phyloP scores from a whole-genome alignment of 805 yeast genomes.

The Lachancea cidri region DNA sequence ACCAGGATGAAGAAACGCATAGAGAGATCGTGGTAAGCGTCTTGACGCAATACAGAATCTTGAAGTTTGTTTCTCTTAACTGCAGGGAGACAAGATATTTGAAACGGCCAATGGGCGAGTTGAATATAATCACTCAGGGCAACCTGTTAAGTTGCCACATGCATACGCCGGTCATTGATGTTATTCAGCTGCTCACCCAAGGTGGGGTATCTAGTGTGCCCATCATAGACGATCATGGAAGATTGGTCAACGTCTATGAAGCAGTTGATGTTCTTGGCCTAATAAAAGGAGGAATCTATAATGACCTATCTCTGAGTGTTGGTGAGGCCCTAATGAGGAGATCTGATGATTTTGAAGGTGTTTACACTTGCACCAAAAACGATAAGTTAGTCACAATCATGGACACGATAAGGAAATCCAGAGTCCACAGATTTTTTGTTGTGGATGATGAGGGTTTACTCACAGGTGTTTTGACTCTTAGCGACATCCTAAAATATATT shows the following conservation, averaged over 20 bases:
- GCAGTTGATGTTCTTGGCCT: conserved; percentile 91
- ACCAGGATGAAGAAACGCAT: conserved; percentile 85
- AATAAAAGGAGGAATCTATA: conserved; percentile 90
- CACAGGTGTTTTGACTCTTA: conserved; percentile 79
- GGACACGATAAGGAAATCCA: conserved; percentile 87
- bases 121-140: conserved; percentile 56
- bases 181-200: conserved; percentile 72
- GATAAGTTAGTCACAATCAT: conserved; percentile 85
- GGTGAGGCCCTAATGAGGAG: conserved; percentile 91
- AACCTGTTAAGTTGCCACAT: conserved; percentile 73
- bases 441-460: conserved; percentile 79
- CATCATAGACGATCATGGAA: conserved; percentile 66
- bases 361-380: conserved; percentile 84
- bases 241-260: conserved; percentile 84
- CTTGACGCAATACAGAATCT: conserved; percentile 90
- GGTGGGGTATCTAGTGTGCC: conserved; percentile 91
- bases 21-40: conserved; percentile 94
- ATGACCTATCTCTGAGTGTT: conserved; percentile 82
- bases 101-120: conserved; percentile 64
- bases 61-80: conserved; percentile 91
- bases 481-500: conserved; percentile 84
- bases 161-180: conserved; percentile 91
- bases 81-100: conserved; percentile 90
- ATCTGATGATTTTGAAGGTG: conserved; percentile 96
- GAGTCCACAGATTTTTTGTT: conserved; percentile 87